Base-by-base conservation (phyloP, 257 asterid genomes). In the Ilex asprella region DNA sequence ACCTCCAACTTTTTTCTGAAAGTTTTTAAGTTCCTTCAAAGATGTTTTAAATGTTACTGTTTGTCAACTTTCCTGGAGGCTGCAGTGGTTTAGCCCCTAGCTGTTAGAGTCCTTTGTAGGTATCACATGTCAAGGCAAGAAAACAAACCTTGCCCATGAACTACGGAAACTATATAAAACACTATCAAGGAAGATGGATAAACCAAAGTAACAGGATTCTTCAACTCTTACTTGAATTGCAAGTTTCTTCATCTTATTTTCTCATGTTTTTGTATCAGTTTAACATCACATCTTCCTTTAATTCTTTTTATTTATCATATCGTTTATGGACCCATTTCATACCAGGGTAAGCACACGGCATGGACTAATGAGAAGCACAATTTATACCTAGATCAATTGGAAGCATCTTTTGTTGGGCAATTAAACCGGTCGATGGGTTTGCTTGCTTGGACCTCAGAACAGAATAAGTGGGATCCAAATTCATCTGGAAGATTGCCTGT, bases 281-380 rank as follows among this genome's bases (percentile, higher is more conserved):
- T 15, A 12, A 49, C n/a, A 49, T 15, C 14, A 49, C 13, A 6
- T 49, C 54, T 49, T 15, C 14, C 10, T 12, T 49, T 11, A 13
- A 39, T 27, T 54, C 56, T 30, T 52, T 8, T 11, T 10, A 30
- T 58, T 51, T 51, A 46, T 14, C 30, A 21, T 16, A 30, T 31
- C 53, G 43, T 12, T 51, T 60, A 39, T 14, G 16, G 16, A 7
- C 53, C 56, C 2, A 44, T 29, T 60, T 78, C 59, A 54, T 16
- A 31, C 56, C 88, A 90, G 97, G 86, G 68, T 29, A 57, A 74
- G 57, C 29, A 58, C 70, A 47, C 70, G 52, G 74, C 62, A 70
- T 87, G 93, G 97, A 85, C 97, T 56, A 70, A 90, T 68, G 86
- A 82, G 81, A 79, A 71, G 80, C 97, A 90, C 80, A 77, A 79